Evolutionary conservation across 352 stramenopile species (phyloP).

Genomic region (Pythium aquatile): DNA sequence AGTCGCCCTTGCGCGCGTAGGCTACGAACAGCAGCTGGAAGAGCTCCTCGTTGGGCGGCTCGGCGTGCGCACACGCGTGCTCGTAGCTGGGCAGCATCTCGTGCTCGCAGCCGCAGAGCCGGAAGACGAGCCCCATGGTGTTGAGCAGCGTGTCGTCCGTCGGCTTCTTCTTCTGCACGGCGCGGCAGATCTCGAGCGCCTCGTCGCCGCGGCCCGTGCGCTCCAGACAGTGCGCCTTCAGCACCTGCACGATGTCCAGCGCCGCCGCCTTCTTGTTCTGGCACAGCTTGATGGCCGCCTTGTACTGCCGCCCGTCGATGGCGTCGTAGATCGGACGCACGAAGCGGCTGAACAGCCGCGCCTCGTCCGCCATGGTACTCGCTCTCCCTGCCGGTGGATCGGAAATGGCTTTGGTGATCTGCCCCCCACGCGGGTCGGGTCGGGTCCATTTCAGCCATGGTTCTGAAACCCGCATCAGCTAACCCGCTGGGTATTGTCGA

Average conservation of each 20-base stretch:
- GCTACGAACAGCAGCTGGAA: conserved; percentile 67
- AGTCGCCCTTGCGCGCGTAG: conserved; percentile 60
- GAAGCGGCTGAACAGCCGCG: conserved; percentile 65
- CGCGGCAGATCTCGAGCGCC: conserved; percentile 68
- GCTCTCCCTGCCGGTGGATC: conserved; percentile 17
- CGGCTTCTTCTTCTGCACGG: conserved; percentile 56
- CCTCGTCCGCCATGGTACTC: conserved; percentile 43
- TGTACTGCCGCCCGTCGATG: conserved; percentile 82
- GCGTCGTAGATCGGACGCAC: conserved; percentile 85
- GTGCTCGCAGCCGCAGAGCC: conserved; percentile 58
- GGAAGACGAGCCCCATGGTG: conserved; percentile 86
- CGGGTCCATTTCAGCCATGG: neutral
- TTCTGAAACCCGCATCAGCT: conserved; percentile 1
- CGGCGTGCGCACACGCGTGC: conserved; percentile 46
- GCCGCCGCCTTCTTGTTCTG: conserved; percentile 75
- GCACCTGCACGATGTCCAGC: conserved; percentile 79
- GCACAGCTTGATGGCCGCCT: conserved; percentile 77
- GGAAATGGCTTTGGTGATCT: neutral
- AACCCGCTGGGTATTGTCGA: neutral
- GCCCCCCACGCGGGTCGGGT: conserved; percentile 1
- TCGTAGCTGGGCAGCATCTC: conserved; percentile 83
- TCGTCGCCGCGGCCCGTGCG: conserved; percentile 66
- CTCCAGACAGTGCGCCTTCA: conserved; percentile 84
- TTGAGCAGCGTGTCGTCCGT: conserved; percentile 83
- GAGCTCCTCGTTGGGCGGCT: conserved; percentile 67